A percentile compares a stretch with the other conserved stretches of the same genome.
Evolutionary conservation across 805 yeast genomes (phyloP).

Genomic region (Pachysolen tannophilus): DNA sequence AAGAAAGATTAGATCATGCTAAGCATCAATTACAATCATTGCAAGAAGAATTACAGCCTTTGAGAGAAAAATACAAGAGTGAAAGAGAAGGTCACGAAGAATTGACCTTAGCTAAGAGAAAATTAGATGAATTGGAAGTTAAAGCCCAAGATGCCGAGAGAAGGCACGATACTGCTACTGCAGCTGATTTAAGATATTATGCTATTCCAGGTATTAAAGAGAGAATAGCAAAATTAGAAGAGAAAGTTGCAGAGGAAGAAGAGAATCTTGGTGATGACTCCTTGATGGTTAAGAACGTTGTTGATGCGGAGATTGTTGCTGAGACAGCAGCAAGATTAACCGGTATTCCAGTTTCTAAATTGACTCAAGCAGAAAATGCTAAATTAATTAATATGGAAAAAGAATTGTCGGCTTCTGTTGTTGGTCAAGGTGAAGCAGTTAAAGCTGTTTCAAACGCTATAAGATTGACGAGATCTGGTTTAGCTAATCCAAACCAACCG

Average conservation of each 20-base stretch:
- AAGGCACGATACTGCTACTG: constrained; percentile 88
- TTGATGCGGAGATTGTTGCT: constrained; percentile 83
- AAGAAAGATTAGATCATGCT: constrained; percentile 78
- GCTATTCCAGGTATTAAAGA: constrained; percentile 90
- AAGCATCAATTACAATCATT: constrained; percentile 71
- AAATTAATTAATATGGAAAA: constrained; percentile 93
- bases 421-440: constrained; percentile 94
- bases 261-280: constrained; percentile 37
- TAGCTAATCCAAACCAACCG: constrained; percentile 94
- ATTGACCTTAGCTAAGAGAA: constrained; percentile 80
- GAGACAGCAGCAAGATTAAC: constrained; percentile 95
- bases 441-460: constrained; percentile 95
- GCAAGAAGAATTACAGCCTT: constrained; percentile 78
- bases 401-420: constrained; percentile 73
- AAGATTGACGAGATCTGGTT: constrained; percentile 86
- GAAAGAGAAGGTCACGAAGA: constrained; percentile 91
- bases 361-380: constrained; percentile 90
- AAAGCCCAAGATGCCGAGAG: constrained; percentile 97
- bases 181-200: constrained; percentile 93
- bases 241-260: constrained; percentile 71
- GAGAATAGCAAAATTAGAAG: constrained; percentile 69
- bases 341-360: constrained; percentile 92
- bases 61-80: constrained; percentile 75
- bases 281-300: constrained; percentile 78
- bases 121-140: constrained; percentile 83